Percentiles rank a stretch among this genome's conserved stretches.
phyloP scores from a whole-genome alignment of 495 filamentous ascomycete species.

The Hypoxylon lienhwacheense region DNA sequence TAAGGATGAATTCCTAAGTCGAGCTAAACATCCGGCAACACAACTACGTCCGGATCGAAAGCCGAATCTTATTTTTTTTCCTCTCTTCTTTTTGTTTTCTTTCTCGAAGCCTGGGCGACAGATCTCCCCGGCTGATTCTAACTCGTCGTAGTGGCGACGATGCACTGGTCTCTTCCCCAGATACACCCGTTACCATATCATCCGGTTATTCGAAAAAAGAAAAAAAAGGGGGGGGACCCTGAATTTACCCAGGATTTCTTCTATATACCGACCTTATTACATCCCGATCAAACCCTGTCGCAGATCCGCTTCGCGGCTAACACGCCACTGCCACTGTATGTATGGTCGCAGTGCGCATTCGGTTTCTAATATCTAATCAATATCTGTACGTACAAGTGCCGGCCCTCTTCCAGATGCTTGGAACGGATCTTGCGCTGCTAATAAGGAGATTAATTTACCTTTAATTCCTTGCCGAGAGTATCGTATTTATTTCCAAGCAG shows the following conservation, averaged over 20 bases:
- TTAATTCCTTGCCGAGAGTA: conserved; percentile 22
- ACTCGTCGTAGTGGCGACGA: conserved; percentile 16
- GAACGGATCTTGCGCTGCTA: conserved; percentile 13
- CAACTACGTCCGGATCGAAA: conserved; percentile 28
- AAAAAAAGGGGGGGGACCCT: too few relatives aligned
- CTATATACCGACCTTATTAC: conserved; percentile 33
- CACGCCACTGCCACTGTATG: conserved; percentile 17
- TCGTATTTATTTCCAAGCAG: conserved; percentile 22
- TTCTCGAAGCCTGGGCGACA: conserved; percentile 31
- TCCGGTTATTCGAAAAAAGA: conserved; percentile 30
- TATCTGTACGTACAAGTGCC: conserved; percentile 16
- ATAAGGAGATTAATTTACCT: conserved; percentile 27
- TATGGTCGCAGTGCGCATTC: conserved; percentile 15
- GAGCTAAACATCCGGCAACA: conserved; percentile 28
- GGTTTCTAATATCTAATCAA: conserved; percentile 24
- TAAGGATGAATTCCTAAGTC: conserved; percentile 18
- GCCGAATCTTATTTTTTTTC: not conserved
- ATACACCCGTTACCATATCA: conserved; percentile 33
- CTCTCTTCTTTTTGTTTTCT: too few relatives aligned
- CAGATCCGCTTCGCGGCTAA: conserved; percentile 34
- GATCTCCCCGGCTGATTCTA: conserved; percentile 26
- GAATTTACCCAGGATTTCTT: conserved; percentile 33
- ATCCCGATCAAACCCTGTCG: conserved; percentile 30
- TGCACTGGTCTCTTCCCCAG: conserved; percentile 27
- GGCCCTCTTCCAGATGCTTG: conserved; percentile 23